Evolutionary conservation across 192 early-diverging fungal genomes (phyloP), one percentile per base, ranked within the genome.

Genomic region (Linderina pennispora): DNA sequence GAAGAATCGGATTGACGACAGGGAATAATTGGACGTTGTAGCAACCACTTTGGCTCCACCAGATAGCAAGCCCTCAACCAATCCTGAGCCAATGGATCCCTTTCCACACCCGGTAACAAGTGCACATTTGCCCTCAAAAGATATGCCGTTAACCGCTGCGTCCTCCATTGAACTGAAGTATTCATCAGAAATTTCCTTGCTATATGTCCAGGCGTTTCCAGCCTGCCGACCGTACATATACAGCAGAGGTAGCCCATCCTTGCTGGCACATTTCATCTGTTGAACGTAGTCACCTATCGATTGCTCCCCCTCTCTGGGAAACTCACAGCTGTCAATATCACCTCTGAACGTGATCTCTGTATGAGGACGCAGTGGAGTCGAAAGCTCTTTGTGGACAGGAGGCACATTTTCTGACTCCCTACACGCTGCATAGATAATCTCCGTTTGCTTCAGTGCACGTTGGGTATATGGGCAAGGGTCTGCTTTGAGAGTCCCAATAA

Each of bases 1-100:
- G 78, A 87, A 98, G 59, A 88, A 91, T 64, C 87, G 83, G 34
- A 84, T 87, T 15, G 80, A 80, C 7, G 74, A 49, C 41, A 74
- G 80, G 62, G 81, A 87, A 76, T 88, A 95, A 46, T 89, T 81
- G n/a, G 90, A 91, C 31, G 88, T 92, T 9, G 89, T 92, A 16
- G 89, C 84, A 58, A 89, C 69, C 20, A 94, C 91, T 57, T 82
- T 74, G 50, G 91, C 90, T 46, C 94, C 94, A n/a, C 92, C 94
- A 23, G 85, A 85, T 15, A 97, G 67, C 41, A 94, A 68, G 22
- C 87, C 87, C 61, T 90, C 83, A 42, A 94, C 73, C 43, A 97
- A 80, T 36, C 91, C 86, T 36, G 88, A 78, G 55, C 94, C 94
- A 61, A 97, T 97, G 1, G 92, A 94, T 34, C 81, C 89, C 26